Evolutionary conservation across 2,329 filamentous ascomycete genomes (phyloP), one percentile per base, ranked within the genome.

Genomic region (Gyromitra esculenta): DNA sequence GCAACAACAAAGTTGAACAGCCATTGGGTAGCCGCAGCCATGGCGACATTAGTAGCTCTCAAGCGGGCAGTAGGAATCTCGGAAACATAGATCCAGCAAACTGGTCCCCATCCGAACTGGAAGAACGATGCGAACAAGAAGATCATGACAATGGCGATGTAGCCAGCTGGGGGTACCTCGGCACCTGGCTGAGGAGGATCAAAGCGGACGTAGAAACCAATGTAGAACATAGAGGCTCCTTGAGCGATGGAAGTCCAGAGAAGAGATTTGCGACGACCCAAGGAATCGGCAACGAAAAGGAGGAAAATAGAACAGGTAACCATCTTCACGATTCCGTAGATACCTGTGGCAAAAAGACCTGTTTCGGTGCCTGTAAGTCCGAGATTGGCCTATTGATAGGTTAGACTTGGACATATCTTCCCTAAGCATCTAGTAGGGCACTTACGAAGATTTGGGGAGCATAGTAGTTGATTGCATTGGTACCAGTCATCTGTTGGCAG

Each of bases 1-100:
- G 91, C 90, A 73, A 92, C 89, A 8, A 92, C 87, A 77, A 92
- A 91, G 81, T 93, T 93, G 83, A 92, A 92, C 3, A 92, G 83
- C 90, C 90, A 92, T 81, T 92, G 90, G 0, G 89, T 91, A 0
- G 88, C 89, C 0, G 91, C 90, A 0, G 87, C 90, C 60, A 92
- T 85, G 1, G 90, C 87, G 5, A 92, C 90, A 80, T 92, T 92
- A 79, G 91, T 84, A 18, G 88, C 88, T 71, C 91, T 85, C 6
- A 92, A 85, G 43, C 91, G 86, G 0, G 89, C 89, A 5, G 89
- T 89, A 0, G 90, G 90, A 74, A 92, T 92, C 83, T 93, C 91
- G 35, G 87, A 88, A 1, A 91, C 87, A 80, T 92, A 89, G 81
- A 92, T 91, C 90, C 91, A 92, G 84, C 89, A 91, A 41, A 89